Evolutionary conservation across 768 basidiomycete genomes (phyloP), one percentile per base, ranked within the genome.

Genomic region (Lentinula sp.): DNA sequence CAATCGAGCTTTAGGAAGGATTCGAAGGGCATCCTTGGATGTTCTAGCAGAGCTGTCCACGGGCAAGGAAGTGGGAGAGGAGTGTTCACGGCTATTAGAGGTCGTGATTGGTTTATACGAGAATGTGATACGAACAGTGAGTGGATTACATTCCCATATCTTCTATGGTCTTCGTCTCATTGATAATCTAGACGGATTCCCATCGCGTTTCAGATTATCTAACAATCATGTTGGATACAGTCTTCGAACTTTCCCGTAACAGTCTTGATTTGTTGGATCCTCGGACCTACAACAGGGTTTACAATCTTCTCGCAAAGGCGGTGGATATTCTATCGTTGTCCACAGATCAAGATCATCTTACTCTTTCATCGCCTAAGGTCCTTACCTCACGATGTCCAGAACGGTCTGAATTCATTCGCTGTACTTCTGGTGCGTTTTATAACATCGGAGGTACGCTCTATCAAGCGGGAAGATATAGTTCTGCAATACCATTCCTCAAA

Each of bases 401-500:
- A 33, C 65, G 76, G 4, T 78, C 85, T 0, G 88, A 88, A 57
- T 85, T 82, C 62, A 66, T 81, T 3, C 85, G 90, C 15, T 91
- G 88, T 65, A 73, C 88, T 8, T 89, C 88, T 6, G 88, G 87
- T 4, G 85, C 85, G 2, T 85, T 86, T 64, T 83, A 91, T 64
- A 87, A 88, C 66, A 66, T 88, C 1, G 88, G 84, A 2, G 86
- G 85, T 1, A 75, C 77, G n/a, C 69, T 95, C 12, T 95, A 90
- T 64, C 85, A 90, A 61, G 82, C 80, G 4, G 78, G 75, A 9
- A 79, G 81, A 53, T 77, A 83, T 63, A 87, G 84, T 1, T 81
- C 82, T 35, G 86, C 90, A 0, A 76, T 89, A 8, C 80, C 85
- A 0, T 94, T 94, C 68, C 73, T 90, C 43, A 76, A 80, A 36